phyloP scores from a whole-genome alignment of 2,329 filamentous ascomycete genomes.

The Aspergillus flavus region DNA sequence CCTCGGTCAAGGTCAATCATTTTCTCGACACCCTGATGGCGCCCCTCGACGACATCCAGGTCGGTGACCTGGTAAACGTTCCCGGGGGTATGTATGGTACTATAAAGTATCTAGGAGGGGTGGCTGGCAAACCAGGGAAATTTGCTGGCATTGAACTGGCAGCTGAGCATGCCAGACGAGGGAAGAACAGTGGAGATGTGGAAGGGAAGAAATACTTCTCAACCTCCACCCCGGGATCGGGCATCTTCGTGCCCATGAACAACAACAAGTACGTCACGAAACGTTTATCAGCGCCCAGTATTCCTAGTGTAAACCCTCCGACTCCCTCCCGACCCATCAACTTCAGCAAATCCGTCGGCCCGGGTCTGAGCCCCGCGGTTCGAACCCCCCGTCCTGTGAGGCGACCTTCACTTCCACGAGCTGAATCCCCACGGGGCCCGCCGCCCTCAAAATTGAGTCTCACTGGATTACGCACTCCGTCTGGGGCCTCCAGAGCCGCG shows the following conservation, averaged over 20 bases:
- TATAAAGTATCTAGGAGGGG: conserved; percentile 83
- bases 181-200: conserved; percentile 96
- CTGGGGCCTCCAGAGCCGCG: conserved; percentile 44
- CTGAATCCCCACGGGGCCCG: conserved; percentile 76
- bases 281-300: conserved; percentile 50
- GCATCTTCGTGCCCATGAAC: conserved; percentile 88
- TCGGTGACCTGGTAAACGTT: conserved; percentile 87
- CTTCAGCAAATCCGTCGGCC: conserved; percentile 87
- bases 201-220: conserved; percentile 84
- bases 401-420: conserved; percentile 78
- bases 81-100: conserved; percentile 90
- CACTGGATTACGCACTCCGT: conserved; percentile 58
- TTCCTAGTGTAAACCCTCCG: conserved; percentile 61
- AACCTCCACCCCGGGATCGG: conserved; percentile 75
- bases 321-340: conserved; percentile 71
- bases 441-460: conserved; percentile 58
- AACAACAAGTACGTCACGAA: conserved; percentile 69
- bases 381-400: conserved; percentile 35
- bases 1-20: neutral
- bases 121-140: conserved; percentile 83
- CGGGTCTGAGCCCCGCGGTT: conserved; percentile 67
- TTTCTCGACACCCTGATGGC: conserved; percentile 30
- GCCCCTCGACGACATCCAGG: conserved; percentile 58
- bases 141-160: conserved; percentile 93
- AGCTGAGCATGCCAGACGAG: conserved; percentile 75